Conservation (phyloP, 2,329 filamentous ascomycete species). For the Colletotrichum sublineola region DNA sequence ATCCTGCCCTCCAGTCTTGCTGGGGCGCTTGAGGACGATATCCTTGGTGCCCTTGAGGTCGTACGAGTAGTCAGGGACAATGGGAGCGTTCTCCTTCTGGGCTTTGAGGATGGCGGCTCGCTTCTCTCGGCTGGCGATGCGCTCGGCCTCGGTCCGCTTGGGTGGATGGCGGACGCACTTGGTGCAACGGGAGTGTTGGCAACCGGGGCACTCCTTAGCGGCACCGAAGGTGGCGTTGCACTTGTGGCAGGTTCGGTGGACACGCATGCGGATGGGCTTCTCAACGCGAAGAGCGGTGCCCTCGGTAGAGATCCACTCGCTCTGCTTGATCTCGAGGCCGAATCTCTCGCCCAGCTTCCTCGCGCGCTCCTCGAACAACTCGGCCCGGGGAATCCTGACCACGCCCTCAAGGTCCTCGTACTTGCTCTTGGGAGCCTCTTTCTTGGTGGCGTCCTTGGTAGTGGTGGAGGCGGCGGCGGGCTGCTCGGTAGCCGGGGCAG, state of each 20-base stretch:
- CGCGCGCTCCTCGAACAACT: conserved; percentile 69
- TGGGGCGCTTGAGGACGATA: conserved; percentile 71
- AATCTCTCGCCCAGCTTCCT: conserved; percentile 68
- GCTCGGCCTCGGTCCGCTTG: conserved; percentile 70
- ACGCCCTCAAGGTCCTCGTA: conserved; percentile 45
- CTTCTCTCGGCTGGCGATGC: conserved; percentile 64
- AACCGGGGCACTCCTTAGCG: conserved; percentile 80
- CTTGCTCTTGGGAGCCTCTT: conserved; percentile 40
- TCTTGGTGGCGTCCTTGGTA: conserved; percentile 39
- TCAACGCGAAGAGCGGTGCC: conserved; percentile 75
- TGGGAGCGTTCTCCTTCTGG: conserved; percentile 68
- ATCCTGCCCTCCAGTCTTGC: conserved; percentile 76
- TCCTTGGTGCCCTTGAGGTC: conserved; percentile 59
- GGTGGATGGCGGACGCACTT: conserved; percentile 82
- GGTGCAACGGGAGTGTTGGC: conserved; percentile 84
- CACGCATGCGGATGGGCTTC: conserved; percentile 82
- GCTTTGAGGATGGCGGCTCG: conserved; percentile 65
- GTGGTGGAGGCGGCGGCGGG: conserved; percentile 19
- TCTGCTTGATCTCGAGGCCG: conserved; percentile 67
- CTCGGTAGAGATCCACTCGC: conserved; percentile 65
- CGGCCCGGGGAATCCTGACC: conserved; percentile 60
- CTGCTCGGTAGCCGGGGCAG: conserved; percentile 27
- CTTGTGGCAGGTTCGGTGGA: conserved; percentile 84
- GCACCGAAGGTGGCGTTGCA: conserved; percentile 82
- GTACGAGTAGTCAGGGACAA: conserved; percentile 64